These are phyloP conservation scores for Heimioporus retisporus DNA, from an alignment of 1,284 basidiomycete genomes.

Conservation along the genomic window DNA sequence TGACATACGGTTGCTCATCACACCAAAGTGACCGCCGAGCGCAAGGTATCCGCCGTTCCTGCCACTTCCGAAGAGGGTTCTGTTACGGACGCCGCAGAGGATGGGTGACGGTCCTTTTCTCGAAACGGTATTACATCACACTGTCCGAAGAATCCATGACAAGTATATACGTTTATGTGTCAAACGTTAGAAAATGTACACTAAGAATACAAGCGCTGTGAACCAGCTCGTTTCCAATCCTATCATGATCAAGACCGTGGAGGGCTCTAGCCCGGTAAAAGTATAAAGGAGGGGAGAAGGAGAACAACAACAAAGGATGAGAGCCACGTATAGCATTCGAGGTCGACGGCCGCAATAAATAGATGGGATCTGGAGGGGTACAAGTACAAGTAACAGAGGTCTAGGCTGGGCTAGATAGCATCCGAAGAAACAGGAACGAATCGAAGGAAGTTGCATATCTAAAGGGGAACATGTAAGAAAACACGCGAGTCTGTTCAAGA, in stretches of 20 bases:
- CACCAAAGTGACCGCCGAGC: too few species aligned
- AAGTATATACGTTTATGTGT: conserved; percentile 1
- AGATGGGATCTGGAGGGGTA: conserved; percentile 21
- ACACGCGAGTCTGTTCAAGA: conserved; percentile 28
- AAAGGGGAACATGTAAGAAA: conserved; percentile 28
- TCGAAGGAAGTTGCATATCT: conserved; percentile 41
- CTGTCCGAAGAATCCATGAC: too few species aligned
- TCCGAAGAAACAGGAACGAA: conserved; percentile 19
- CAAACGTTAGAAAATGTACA: conserved; percentile 24
- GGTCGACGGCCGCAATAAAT: too few species aligned
- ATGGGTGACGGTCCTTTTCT: too few species aligned
- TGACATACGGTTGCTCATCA: too few species aligned
- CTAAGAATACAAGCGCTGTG: conserved; percentile 36
- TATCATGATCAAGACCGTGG: conserved; percentile 4
- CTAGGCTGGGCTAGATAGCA: conserved; percentile 46
- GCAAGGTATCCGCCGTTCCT: too few species aligned
- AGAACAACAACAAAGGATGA: background rate
- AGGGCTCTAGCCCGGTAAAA: too few species aligned
- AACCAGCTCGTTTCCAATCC: conserved; percentile 23
- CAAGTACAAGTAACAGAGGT: conserved; percentile 36
- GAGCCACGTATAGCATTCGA: too few species aligned
- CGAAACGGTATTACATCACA: too few species aligned
- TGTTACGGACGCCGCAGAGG: too few species aligned
- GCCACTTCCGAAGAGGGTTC: too few species aligned
- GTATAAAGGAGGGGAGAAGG: background rate